Evolutionary conservation across 1,284 basidiomycete species (phyloP).

Genomic region (Ceratobasidium theobromae): DNA sequence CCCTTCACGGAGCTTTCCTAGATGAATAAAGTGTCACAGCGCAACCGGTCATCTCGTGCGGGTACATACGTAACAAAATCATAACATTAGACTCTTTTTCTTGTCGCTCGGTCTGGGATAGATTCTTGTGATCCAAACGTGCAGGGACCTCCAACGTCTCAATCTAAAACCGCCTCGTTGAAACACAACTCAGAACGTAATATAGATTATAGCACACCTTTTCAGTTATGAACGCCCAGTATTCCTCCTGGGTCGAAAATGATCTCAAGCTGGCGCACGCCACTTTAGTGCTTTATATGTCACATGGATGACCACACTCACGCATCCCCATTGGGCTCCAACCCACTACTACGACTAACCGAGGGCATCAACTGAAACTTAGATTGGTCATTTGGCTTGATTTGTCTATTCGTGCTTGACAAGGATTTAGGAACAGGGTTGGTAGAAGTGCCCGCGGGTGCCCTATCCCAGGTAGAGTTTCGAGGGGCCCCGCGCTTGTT

Average conservation of each 20-base stretch:
- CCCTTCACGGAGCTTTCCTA: constrained; percentile 16
- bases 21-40: background rate
- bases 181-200: background rate
- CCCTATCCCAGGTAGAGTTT: constrained; percentile 17
- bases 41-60: background rate
- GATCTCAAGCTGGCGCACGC: background rate
- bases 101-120: background rate
- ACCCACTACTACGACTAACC: constrained; percentile 22
- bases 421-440: background rate
- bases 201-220: background rate
- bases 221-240: constrained; percentile 18
- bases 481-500: background rate
- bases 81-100: constrained; percentile 15
- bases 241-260: constrained; percentile 9
- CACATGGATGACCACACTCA: background rate
- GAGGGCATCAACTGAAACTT: constrained; percentile 4
- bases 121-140: background rate
- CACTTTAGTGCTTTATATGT: background rate
- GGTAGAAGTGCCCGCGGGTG: background rate
- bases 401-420: background rate
- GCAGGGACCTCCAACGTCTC: background rate
- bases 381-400: background rate
- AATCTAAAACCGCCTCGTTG: background rate
- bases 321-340: constrained; percentile 25
- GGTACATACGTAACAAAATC: constrained; percentile 12